Percentiles rank a stretch among this genome's conserved stretches.
Evolutionary conservation across 257 asterid species (phyloP).

Genomic region (Gynochthodes officinalis): DNA sequence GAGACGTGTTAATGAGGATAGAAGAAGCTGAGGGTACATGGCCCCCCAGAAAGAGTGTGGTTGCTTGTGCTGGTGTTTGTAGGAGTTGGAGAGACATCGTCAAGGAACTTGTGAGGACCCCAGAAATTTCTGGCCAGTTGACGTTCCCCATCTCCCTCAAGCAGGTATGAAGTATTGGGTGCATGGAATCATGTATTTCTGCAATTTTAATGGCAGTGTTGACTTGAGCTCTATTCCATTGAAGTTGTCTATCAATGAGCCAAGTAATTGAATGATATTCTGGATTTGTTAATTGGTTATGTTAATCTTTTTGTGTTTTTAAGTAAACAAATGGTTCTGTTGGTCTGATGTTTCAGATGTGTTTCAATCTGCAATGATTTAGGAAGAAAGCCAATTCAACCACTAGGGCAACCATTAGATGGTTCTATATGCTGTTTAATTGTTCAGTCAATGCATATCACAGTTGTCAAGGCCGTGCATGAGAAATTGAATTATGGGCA

Average conservation of each 20-base stretch:
- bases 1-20: slow-evolving; percentile 77
- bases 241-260: not conserved
- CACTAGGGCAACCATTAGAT: not conserved
- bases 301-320: not conserved
- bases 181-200: not conserved
- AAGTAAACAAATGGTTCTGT: not conserved
- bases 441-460: not conserved
- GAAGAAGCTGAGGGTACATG: slow-evolving; percentile 72
- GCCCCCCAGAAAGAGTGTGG: slow-evolving; percentile 76
- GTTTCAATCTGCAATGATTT: not conserved
- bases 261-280: not conserved
- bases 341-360: not conserved
- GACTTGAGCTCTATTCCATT: not conserved
- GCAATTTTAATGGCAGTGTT: not conserved
- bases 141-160: slow-evolving; percentile 91
- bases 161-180: slow-evolving; percentile 49
- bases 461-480: not conserved
- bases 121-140: slow-evolving; percentile 62
- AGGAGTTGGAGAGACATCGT: slow-evolving; percentile 89
- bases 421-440: not conserved
- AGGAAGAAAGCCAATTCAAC: not conserved
- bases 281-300: not conserved
- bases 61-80: slow-evolving; percentile 96
- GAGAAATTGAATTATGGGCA: not conserved
- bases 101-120: slow-evolving; percentile 66